These are phyloP conservation scores for Apiospora malaysiana DNA, from an alignment of 2,329 filamentous ascomycete species.

Conservation along the genomic window DNA sequence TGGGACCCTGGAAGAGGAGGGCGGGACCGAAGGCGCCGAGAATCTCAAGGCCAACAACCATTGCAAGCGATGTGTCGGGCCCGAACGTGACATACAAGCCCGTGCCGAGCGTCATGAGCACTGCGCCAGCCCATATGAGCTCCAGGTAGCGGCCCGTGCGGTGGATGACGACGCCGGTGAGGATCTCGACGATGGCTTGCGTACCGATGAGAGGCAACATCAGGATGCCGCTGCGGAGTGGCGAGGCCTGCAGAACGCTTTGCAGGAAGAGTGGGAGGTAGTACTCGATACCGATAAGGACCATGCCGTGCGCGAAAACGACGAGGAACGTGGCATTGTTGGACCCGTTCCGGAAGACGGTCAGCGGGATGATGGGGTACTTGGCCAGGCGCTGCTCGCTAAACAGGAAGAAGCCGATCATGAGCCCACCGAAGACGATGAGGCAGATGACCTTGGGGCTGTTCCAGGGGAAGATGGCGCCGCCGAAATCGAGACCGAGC, in stretches of 20 bases:
- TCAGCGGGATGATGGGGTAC: constrained; percentile 46
- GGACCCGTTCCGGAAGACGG: constrained; percentile 29
- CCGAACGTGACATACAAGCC: constrained; percentile 59
- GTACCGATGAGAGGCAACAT: constrained; percentile 66
- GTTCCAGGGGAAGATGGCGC: constrained; percentile 69
- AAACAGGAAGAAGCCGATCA: constrained; percentile 57
- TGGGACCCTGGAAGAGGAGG: constrained; percentile 68
- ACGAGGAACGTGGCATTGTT: constrained; percentile 28
- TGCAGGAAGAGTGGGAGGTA: constrained; percentile 53
- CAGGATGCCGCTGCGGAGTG: constrained; percentile 62
- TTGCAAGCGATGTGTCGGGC: constrained; percentile 53
- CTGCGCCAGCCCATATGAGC: constrained; percentile 68
- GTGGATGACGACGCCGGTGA: constrained; percentile 58
- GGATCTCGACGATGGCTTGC: constrained; percentile 64
- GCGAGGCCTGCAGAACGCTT: constrained; percentile 58
- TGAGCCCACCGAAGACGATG: constrained; percentile 58
- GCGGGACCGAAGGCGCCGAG: constrained; percentile 67
- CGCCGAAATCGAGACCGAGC: constrained; percentile 63
- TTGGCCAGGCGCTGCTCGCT: constrained; percentile 59
- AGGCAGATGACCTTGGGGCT: constrained; percentile 68
- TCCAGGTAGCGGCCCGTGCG: constrained; percentile 64
- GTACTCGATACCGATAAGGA: constrained; percentile 32
- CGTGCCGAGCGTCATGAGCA: constrained; percentile 60
- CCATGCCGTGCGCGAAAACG: constrained; percentile 28
- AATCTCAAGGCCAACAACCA: constrained; percentile 67